Evolutionary conservation across 371 early-diverging fungal genomes (phyloP).

Genomic region (Mucor sp.): DNA sequence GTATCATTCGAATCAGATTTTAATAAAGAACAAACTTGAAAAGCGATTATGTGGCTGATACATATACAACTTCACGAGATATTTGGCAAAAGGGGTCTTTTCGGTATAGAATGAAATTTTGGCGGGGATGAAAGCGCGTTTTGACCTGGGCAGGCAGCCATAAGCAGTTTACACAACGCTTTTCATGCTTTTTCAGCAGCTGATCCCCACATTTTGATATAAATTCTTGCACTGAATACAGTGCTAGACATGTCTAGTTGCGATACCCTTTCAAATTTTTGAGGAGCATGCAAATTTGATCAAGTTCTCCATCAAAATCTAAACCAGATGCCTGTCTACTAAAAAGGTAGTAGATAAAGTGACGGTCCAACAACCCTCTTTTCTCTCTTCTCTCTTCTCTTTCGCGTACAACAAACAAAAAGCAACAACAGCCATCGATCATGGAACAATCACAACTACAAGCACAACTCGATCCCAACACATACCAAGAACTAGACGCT

Average conservation of each 20-base stretch:
- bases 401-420: neutral
- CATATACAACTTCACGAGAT: neutral
- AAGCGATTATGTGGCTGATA: neutral
- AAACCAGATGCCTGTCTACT: neutral
- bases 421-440: neutral
- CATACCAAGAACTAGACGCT: conserved; percentile 60
- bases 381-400: neutral
- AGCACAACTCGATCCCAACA: conserved; percentile 38
- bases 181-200: no score
- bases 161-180: no score
- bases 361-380: neutral
- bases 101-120: neutral
- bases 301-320: neutral
- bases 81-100: neutral
- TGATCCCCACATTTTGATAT: no score
- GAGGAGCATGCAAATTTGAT: neutral
- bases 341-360: neutral
- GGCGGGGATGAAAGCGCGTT: neutral
- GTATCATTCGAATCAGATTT: neutral
- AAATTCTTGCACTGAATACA: no score
- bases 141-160: no score
- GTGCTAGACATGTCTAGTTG: no score
- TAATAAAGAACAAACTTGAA: neutral
- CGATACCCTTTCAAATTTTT: neutral
- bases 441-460: conserved; percentile 16